Evolutionary conservation across 148 eudicot genomes (phyloP), one percentile per base, ranked within the genome.

Genomic region (Heliamphora exappendiculata): DNA sequence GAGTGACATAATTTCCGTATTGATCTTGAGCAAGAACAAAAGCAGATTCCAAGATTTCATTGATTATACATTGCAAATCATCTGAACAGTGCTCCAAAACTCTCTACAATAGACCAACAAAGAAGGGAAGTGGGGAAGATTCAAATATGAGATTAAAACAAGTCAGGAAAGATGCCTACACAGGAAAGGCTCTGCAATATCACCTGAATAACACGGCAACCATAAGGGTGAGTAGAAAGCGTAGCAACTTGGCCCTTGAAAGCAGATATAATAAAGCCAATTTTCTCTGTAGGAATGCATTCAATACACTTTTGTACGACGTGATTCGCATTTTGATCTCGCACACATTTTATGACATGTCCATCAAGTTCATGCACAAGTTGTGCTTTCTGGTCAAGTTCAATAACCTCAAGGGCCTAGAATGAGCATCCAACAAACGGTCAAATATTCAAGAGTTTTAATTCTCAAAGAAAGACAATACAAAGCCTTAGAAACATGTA

Each of bases 201-300:
- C 45, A 94, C 98, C 97, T 94, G 98, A 78, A 94, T 90, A 81
- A 94, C 98, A 70, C 97, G 95, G 67, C 98, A 94, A 76, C 97
- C 98, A 88, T 94, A 94, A 5, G 98, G 97, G 86, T 94, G 98
- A 81, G 85, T 91, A 5, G 98, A 91, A 37, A 94, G 90, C 47
- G 50, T 75, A 70, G 91, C 89, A 77, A 94, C 95, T 78, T 94
- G 88, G 69, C 89, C 91, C 49, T 82, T 85, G 76, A 94, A 94
- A 76, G 98, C 81, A 62, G 90, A 84, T 11, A 94, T 89, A 50
- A 94, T 84, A 70, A 94, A 94, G 45, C 82, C 84, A 78, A 94
- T 89, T n/a, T 86, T 85, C 70, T 87, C 89, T 0, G 83, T 77
- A n/a, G 98, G 93, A 29, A 94, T 78, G 75, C 97, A 81, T 74